A percentile compares a stretch with the other conserved stretches of the same genome.
These are phyloP conservation scores for Suillus tomentosus DNA, from an alignment of 768 basidiomycete genomes.

Conservation along the genomic window DNA sequence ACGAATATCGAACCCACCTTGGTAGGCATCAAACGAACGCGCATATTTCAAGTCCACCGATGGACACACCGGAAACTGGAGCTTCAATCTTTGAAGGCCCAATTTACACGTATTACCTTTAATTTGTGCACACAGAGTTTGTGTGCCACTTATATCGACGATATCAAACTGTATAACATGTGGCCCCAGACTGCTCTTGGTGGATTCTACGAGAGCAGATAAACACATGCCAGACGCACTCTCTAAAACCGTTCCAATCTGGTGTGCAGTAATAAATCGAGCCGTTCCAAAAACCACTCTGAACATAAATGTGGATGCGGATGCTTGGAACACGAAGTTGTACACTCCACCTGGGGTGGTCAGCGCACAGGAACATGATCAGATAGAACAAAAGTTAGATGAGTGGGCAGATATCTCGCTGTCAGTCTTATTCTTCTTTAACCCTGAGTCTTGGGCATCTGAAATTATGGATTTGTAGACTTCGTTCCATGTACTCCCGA, in stretches of 20 bases:
- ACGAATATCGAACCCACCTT: slow-evolving; percentile 12
- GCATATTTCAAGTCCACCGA: slow-evolving; percentile 95
- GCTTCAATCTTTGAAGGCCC: slow-evolving; percentile 79
- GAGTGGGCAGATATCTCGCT: slow-evolving; percentile 68
- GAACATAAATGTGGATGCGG: slow-evolving; percentile 7
- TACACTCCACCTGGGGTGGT: slow-evolving; percentile 74
- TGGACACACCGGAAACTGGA: slow-evolving; percentile 84
- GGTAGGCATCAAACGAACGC: slow-evolving; percentile 19
- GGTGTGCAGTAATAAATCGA: slow-evolving; percentile 89
- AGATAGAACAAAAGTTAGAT: slow-evolving; percentile 68
- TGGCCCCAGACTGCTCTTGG: slow-evolving; percentile 65
- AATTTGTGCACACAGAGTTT: slow-evolving; percentile 60
- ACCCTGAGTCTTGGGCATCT: background rate
- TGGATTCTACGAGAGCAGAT: slow-evolving; percentile 91
- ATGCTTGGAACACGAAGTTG: slow-evolving; percentile 55
- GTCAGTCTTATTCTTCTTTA: slow-evolving; percentile 43
- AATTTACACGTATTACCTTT: slow-evolving; percentile 78
- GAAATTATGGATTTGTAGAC: slow-evolving; percentile 41
- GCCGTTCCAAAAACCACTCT: slow-evolving; percentile 39
- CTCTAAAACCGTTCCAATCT: slow-evolving; percentile 91
- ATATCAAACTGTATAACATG: slow-evolving; percentile 6
- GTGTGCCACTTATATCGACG: background rate
- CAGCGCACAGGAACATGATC: slow-evolving; percentile 73
- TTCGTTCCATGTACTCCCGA: slow-evolving; percentile 71
- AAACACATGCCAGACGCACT: slow-evolving; percentile 94